Base-by-base conservation (phyloP, 2,329 filamentous ascomycete genomes). In the Rosellinia necatrix region DNA sequence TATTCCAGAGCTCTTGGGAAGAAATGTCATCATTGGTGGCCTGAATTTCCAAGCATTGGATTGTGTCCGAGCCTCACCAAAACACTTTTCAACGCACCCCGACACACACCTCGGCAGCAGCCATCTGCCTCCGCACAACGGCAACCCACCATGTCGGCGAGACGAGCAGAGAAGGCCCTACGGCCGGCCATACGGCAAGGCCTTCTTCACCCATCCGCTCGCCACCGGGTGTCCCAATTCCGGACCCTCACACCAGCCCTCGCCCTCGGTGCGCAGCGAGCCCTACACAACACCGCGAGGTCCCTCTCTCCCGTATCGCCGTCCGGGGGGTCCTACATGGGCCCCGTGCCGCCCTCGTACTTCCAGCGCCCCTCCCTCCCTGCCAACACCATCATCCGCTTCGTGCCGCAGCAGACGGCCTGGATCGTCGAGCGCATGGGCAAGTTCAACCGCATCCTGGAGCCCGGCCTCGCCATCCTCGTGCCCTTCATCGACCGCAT, bases 371-470 rank as follows among this genome's bases (percentile, higher is more conserved):
- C 81, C 10, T 79, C 82, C 19, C 81, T 97, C 49, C 94, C 94
- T 24, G 90, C 92, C 65, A 99, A 99, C 76, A 99, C 94, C 3
- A 81, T 99, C 61, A 81, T 99, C 67, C 91, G 93, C 58, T 99
- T 97, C 75, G 94, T 99, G 37, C 94, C 94, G n/a, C 94, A 99
- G 76, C 94, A 99, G 79, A 97, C 62, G 67, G 94, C 94, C 74
- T 99, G 94, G 94, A 93, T 99, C 57, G 94, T 99, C 54, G 94
- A 99, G 83, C 92, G 94, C 71, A 99, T 99, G 94, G 94, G 94
- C 68, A 94, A 92, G 76, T 99, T 96, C 79, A 89, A 91, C 76
- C 85, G 92, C 58, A 97, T 99, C 69, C 79, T 99, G 47, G 85
- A 97, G 68, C 94, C 94, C 3, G 94, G 94, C 54, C 80, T 99